Evolutionary conservation across 306 rosid genomes (phyloP), one percentile per base, ranked within the genome.

Genomic region (Ziziphus jujuba): DNA sequence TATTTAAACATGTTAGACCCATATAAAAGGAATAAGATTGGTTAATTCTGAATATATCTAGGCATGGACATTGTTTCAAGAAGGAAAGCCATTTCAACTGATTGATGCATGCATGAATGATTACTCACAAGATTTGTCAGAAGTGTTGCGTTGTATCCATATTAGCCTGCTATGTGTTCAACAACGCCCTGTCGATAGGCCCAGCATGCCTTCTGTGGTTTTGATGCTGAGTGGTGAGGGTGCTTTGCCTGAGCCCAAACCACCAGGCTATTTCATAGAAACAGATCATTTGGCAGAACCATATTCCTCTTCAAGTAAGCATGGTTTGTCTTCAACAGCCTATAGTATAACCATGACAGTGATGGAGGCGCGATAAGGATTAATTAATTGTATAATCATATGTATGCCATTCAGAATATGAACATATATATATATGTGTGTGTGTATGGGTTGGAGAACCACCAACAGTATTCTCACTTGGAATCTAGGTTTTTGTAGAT

Each of bases 11-110:
- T 35, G 8, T 28, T n/a, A 28, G 3, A 35, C 40, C 40, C 3
- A 3, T 35, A 9, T 5, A 1, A 35, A 49, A n/a, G n/a, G n/a
- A 6, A 21, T 19, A 34, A 9, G 19, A 38, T 55, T 0, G 5
- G 15, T 45, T n/a, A n/a, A n/a, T 0, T 55, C 24, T 9, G 8
- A 35, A 6, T 5, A 35, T 35, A 35, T n/a, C 2, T 19, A 34
- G 84, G 80, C 80, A 47, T 78, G 78, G 78, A 44, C 24, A 15
- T 40, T 75, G 31, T 11, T 25, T 51, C 66, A 59, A 16, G 74
- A 70, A 36, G 77, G 74, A 52, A 70, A 7, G 40, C 43, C 71
- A 45, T 52, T 9, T 20, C 71, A 65, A 56, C 14, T 79, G 20
- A 55, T 79, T 13, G 80, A 75, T 22, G 31, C 36, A 5, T 12